Conservation (phyloP, 495 filamentous ascomycete species). For the Xylaria acuta region DNA sequence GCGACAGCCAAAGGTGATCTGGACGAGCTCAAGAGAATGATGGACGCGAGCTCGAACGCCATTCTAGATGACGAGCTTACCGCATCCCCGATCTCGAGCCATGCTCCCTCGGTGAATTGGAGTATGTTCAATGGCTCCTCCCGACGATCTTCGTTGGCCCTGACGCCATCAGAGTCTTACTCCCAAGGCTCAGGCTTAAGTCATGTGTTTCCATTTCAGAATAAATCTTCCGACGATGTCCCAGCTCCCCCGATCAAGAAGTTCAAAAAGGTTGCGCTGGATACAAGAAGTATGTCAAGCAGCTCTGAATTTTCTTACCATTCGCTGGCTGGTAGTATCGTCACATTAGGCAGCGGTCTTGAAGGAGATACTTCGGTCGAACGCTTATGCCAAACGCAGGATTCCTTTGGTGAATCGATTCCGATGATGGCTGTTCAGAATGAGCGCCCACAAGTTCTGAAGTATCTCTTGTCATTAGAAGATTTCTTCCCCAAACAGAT, state of each 20-base stretch:
- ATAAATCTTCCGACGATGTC: constrained; percentile 47
- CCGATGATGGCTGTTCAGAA: constrained; percentile 96
- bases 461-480: constrained; percentile 76
- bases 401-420: constrained; percentile 81
- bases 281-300: constrained; percentile 84
- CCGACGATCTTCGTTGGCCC: constrained; percentile 50
- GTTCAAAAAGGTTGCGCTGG: constrained; percentile 83
- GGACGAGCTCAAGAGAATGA: constrained; percentile 73
- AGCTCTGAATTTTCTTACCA: constrained; percentile 78
- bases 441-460: constrained; percentile 69
- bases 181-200: constrained; percentile 71
- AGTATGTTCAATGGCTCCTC: constrained; percentile 54
- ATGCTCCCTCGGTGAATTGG: constrained; percentile 48
- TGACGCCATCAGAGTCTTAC: constrained; percentile 49
- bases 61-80: constrained; percentile 47
- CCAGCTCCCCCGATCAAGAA: constrained; percentile 56
- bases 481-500: constrained; percentile 72
- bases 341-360: constrained; percentile 72
- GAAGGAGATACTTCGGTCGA: constrained; percentile 89
- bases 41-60: constrained; percentile 65
- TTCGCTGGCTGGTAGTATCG: constrained; percentile 77
- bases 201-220: constrained; percentile 91
- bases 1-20: constrained; percentile 78
- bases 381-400: constrained; percentile 79
- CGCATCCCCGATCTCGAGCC: constrained; percentile 46